Conservation (phyloP, 1,284 basidiomycete genomes). For the Inonotus obliquus region DNA sequence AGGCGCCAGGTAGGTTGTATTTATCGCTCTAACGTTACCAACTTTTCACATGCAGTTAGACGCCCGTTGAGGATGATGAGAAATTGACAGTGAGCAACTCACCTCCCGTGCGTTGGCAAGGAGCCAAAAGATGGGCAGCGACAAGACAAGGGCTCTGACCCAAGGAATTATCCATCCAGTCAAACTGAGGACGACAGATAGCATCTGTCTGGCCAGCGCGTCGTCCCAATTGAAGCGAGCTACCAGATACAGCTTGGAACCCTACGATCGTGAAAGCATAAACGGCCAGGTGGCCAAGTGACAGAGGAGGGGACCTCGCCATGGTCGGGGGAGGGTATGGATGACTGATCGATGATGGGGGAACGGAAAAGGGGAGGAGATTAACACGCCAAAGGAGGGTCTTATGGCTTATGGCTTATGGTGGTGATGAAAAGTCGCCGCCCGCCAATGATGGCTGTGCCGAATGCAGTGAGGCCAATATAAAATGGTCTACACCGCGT, state of each 20-base stretch:
- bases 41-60: not conserved
- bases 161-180: constrained; percentile 2
- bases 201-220: not conserved
- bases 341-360: not conserved
- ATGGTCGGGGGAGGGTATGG: not conserved
- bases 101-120: not conserved
- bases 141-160: not conserved
- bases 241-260: not conserved
- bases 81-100: not conserved
- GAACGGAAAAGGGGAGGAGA: not conserved
- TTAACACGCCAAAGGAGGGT: not conserved
- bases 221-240: not conserved
- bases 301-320: not conserved
- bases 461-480: too few relatives aligned
- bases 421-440: too few relatives aligned
- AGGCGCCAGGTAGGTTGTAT: not conserved
- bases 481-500: too few relatives aligned
- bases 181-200: not conserved
- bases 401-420: too few relatives aligned
- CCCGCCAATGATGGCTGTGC: too few relatives aligned
- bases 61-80: not conserved
- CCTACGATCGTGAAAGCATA: not conserved
- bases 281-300: not conserved
- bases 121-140: not conserved
- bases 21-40: not conserved